These are phyloP conservation scores for Backusella luteola DNA, from an alignment of 192 early-diverging fungal genomes.

Conservation along the genomic window DNA sequence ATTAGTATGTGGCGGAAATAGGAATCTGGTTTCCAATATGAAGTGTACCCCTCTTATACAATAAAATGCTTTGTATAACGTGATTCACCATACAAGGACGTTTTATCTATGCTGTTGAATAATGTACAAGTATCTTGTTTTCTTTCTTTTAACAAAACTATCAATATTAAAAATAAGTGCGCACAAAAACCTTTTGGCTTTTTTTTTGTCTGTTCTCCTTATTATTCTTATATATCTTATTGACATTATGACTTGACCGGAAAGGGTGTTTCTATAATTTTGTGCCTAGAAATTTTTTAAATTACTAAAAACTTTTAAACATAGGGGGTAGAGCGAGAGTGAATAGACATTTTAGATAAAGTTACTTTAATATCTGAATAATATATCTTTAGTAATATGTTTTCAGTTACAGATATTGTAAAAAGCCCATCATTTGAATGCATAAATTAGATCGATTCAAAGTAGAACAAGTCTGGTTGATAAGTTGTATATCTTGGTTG, in stretches of 20 bases:
- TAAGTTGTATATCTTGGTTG: neutral
- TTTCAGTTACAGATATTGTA: neutral
- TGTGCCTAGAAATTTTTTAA: neutral
- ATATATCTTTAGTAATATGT: neutral
- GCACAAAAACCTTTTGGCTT: neutral
- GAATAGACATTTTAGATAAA: neutral
- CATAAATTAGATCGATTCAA: neutral
- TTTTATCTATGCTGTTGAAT: too few relatives aligned
- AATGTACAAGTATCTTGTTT: neutral
- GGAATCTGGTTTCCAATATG: neutral
- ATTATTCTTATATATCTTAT: neutral
- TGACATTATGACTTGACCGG: neutral
- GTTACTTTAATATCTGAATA: neutral
- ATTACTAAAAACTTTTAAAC: neutral
- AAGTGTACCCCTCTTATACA: neutral
- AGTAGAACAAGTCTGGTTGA: neutral
- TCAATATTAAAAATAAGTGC: neutral
- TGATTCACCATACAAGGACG: too few relatives aligned
- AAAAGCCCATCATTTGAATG: neutral
- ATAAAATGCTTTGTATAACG: neutral
- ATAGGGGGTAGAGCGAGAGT: neutral
- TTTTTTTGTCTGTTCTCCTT: neutral
- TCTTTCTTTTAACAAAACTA: neutral
- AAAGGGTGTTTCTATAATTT: neutral
- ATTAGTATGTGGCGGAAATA: neutral